Percentiles rank a stretch among this genome's conserved stretches.
phyloP scores from a whole-genome alignment of 345 rosid genomes.

The Pistacia atlantica region DNA sequence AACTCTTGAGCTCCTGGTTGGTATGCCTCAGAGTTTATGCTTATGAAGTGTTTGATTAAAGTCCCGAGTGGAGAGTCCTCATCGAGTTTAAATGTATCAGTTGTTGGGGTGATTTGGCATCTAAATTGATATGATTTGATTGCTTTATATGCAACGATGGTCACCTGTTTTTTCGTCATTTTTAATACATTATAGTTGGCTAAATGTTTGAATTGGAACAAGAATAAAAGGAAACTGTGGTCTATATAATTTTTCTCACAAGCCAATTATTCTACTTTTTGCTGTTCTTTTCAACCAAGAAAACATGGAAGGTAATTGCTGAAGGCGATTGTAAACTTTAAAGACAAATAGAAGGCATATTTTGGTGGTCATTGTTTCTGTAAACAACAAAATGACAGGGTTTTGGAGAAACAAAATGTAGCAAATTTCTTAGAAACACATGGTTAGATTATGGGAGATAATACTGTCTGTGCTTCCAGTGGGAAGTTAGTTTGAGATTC shows the following conservation, averaged over 20 bases:
- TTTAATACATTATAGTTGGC: neutral
- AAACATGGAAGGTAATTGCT: neutral
- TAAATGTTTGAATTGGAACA: neutral
- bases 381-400: too few relatives aligned
- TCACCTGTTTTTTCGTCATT: neutral
- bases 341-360: neutral
- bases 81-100: neutral
- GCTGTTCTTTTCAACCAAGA: neutral
- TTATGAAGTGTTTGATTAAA: slow-evolving; percentile 51
- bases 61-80: slow-evolving; percentile 29
- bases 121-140: neutral
- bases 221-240: neutral
- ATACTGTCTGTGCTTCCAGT: too few relatives aligned
- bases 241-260: neutral
- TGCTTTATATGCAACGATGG: neutral
- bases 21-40: neutral
- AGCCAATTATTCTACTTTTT: neutral
- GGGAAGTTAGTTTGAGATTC: too few relatives aligned
- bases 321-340: neutral
- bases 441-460: neutral
- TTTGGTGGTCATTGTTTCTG: slow-evolving; percentile 3
- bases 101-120: neutral
- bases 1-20: neutral
- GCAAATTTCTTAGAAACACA: too few relatives aligned
- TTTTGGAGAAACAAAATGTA: too few relatives aligned